Conservation (phyloP, 1,284 basidiomycete genomes). For the Bondarzewia mesenterica region DNA sequence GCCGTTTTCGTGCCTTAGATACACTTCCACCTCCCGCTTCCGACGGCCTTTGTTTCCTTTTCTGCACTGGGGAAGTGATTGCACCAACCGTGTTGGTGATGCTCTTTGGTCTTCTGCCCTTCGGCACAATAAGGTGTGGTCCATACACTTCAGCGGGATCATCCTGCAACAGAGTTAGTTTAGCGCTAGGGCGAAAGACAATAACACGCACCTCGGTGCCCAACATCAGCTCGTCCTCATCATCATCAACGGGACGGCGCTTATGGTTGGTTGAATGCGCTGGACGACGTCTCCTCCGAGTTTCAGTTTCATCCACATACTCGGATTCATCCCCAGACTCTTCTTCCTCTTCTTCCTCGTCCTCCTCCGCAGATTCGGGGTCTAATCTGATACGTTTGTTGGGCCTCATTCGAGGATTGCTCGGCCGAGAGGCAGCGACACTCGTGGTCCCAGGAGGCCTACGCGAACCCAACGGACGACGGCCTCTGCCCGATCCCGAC, state of each 20-base stretch:
- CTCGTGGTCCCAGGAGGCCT: too few species aligned
- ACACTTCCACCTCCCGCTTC: constrained; percentile 1
- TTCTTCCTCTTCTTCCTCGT: constrained; percentile 9
- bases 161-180: constrained; percentile 4
- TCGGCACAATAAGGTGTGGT: not conserved
- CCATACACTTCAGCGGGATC: constrained; percentile 6
- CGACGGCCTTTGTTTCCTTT: constrained; percentile 7
- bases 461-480: too few species aligned
- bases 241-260: not conserved
- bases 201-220: constrained; percentile 34
- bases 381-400: not conserved
- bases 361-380: constrained; percentile 2
- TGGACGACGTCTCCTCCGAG: not conserved
- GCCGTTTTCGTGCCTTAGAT: constrained; percentile 8
- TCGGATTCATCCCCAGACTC: not conserved
- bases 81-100: constrained; percentile 18
- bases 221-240: constrained; percentile 44
- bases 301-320: not conserved
- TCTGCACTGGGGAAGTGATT: constrained; percentile 16
- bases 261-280: not conserved
- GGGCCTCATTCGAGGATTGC: too few species aligned
- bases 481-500: not conserved
- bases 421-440: too few species aligned
- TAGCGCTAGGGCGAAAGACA: not conserved
- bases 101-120: constrained; percentile 5